These are phyloP conservation scores for Lachancea quebecensis DNA, from an alignment of 805 yeast genomes.

Conservation along the genomic window DNA sequence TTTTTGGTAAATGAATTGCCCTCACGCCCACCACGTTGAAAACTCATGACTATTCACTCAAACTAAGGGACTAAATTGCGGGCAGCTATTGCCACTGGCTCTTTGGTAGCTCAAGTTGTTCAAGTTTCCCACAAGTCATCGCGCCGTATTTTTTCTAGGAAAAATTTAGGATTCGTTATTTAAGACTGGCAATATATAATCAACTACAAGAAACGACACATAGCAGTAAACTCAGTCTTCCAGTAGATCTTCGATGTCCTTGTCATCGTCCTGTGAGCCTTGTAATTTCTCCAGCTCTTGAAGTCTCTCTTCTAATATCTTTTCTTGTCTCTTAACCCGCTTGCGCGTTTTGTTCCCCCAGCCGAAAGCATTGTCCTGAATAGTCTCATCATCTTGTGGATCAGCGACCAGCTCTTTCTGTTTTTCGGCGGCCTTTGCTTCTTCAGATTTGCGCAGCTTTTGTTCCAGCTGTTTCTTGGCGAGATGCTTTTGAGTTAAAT, in stretches of 20 bases:
- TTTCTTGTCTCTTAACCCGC: constrained; percentile 48
- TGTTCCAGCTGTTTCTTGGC: constrained; percentile 52
- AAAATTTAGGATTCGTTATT: not conserved
- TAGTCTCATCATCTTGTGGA: constrained; percentile 33
- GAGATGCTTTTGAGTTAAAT: constrained; percentile 48
- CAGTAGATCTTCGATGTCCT: constrained; percentile 61
- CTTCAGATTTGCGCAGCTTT: constrained; percentile 34
- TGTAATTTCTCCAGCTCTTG: constrained; percentile 34
- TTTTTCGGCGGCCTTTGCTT: constrained; percentile 26
- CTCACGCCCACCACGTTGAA: constrained; percentile 41
- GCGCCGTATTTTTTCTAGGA: not conserved
- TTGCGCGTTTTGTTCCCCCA: constrained; percentile 76
- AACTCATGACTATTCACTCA: constrained; percentile 41
- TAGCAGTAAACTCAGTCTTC: constrained; percentile 38
- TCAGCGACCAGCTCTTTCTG: constrained; percentile 29
- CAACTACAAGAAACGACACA: not conserved
- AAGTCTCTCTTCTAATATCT: constrained; percentile 43
- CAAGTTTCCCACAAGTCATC: not conserved
- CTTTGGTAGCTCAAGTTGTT: too few species aligned
- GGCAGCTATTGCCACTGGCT: too few species aligned
- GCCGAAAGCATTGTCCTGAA: constrained; percentile 48
- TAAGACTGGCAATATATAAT: not conserved
- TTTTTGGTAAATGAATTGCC: constrained; percentile 33
- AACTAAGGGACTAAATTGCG: too few species aligned
- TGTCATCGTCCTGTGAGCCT: constrained; percentile 39